Percentiles rank a stretch among this genome's conserved stretches.
Conservation (phyloP, 192 early-diverging fungal genomes). For the Lobosporangium transversale region DNA sequence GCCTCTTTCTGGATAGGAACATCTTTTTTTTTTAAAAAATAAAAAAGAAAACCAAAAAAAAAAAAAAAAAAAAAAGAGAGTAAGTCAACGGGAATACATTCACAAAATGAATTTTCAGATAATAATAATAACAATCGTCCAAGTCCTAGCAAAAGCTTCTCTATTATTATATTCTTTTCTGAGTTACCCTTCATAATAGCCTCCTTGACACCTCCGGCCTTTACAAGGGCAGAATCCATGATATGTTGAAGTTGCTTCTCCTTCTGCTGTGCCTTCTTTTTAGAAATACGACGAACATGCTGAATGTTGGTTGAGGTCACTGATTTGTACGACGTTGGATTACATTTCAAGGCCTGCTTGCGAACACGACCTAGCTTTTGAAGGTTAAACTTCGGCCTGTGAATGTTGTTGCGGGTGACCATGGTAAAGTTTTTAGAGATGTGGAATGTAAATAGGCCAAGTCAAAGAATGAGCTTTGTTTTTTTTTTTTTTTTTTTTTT, state of each 20-base stretch:
- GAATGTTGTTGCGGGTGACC: constrained; percentile 54
- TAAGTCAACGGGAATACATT: background rate
- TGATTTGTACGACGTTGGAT: constrained; percentile 50
- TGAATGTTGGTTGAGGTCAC: constrained; percentile 44
- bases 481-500: too few relatives aligned
- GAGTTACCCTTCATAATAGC: constrained; percentile 51
- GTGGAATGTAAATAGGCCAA: background rate
- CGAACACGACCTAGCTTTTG: constrained; percentile 53
- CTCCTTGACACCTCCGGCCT: constrained; percentile 48
- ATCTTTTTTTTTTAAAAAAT: constrained; percentile 12
- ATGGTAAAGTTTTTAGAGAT: constrained; percentile 3
- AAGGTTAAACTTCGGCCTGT: constrained; percentile 47
- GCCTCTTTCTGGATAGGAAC: constrained; percentile 40
- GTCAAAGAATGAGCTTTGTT: too few relatives aligned
- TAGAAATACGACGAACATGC: constrained; percentile 49
- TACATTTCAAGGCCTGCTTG: constrained; percentile 49
- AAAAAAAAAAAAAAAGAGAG: background rate
- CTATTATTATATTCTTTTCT: too few relatives aligned
- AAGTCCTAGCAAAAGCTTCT: too few relatives aligned
- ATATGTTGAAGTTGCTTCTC: constrained; percentile 25
- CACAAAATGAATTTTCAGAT: too few relatives aligned
- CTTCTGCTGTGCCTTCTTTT: constrained; percentile 53
- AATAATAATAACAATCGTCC: too few relatives aligned
- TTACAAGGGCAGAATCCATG: constrained; percentile 38
- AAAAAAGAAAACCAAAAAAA: background rate